Evolutionary conservation across 768 basidiomycete genomes (phyloP).

Genomic region (Lentinus brumalis): DNA sequence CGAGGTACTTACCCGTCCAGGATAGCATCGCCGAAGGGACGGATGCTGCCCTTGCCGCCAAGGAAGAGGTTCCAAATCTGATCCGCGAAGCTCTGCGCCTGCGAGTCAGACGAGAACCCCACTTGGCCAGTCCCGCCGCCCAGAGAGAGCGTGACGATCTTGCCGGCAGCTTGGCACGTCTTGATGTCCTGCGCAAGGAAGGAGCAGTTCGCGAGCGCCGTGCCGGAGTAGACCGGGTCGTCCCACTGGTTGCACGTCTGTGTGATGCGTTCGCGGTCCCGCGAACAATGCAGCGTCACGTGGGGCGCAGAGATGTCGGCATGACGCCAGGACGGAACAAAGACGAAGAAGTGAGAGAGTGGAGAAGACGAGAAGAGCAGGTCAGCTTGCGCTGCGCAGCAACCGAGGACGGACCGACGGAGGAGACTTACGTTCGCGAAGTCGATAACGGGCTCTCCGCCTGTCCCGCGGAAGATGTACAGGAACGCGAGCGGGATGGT

Average conservation of each 20-base stretch:
- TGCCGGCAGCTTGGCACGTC: slow-evolving; percentile 53
- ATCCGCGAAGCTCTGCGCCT: slow-evolving; percentile 60
- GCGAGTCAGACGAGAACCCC: slow-evolving; percentile 58
- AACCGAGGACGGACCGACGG: slow-evolving; percentile 1
- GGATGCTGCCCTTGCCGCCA: slow-evolving; percentile 59
- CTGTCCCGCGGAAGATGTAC: slow-evolving; percentile 56
- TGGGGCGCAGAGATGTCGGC: not conserved
- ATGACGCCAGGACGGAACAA: too few species aligned
- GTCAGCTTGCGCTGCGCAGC: not conserved
- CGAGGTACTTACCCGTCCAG: slow-evolving; percentile 59
- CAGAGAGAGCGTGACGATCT: slow-evolving; percentile 40
- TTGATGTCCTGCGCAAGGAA: slow-evolving; percentile 61
- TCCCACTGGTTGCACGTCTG: slow-evolving; percentile 62
- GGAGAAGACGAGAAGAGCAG: not conserved
- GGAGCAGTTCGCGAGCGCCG: slow-evolving; percentile 60
- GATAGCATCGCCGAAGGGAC: slow-evolving; percentile 72
- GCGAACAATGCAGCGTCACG: not conserved
- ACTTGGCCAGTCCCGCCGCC: slow-evolving; percentile 58
- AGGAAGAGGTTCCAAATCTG: slow-evolving; percentile 74
- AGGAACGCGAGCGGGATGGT: slow-evolving; percentile 64
- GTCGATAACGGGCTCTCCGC: slow-evolving; percentile 58
- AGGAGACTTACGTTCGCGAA: slow-evolving; percentile 51
- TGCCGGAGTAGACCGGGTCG: slow-evolving; percentile 60
- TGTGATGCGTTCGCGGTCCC: not conserved
- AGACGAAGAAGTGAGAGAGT: not conserved